Evolutionary conservation across 805 yeast species (phyloP), one percentile per base, ranked within the genome.

Genomic region (Cephaloascus fragrans): DNA sequence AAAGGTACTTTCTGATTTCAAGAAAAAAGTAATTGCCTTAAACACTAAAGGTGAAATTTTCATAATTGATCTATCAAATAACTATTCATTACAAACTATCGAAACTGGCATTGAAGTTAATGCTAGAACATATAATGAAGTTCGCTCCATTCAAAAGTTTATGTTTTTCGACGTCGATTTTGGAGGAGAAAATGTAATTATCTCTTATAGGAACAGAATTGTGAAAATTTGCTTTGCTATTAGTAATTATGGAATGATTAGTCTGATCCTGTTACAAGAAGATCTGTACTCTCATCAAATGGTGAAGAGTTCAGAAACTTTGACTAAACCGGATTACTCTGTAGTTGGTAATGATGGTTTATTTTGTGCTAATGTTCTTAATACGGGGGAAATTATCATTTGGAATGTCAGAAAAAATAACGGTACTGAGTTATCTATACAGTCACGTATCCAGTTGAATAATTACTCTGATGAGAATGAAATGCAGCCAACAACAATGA

Each of bases 331-430:
- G 18, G 33, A 31, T 31, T 6, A 14, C 18, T 31, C 33, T 8
- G n/a, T 38, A 5, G 42, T 57, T 4, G 74, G 74, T 1, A 51
- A 54, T n/a, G 73, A 68, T 47, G 71, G 71, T 1, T 54, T 62
- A 14, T 47, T 62, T 19, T 59, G 50, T 40, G 69, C 61, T 3
- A 50, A 68, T 32, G 54, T 67, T 6, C 45, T 71, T 32, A 55
- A 57, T 28, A 64, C 66, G 26, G 69, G 69, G 15, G 51, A 58
- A 12, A 68, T 72, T 3, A 47, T 64, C 1, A 57, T 71, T 1
- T 55, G 71, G 55, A 65, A 73, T 42, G 55, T 70, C 2, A 53
- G 80, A 39, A 57, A 54, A 46, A 44, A 4, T 29, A 23, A 28
- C 17, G 10, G 20, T 32, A 34, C 37, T 9, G 32, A 40, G 19